Percentiles rank a stretch among this genome's conserved stretches.
Conservation (phyloP, 495 filamentous ascomycete species). For the Eremomyces bilateralis region DNA sequence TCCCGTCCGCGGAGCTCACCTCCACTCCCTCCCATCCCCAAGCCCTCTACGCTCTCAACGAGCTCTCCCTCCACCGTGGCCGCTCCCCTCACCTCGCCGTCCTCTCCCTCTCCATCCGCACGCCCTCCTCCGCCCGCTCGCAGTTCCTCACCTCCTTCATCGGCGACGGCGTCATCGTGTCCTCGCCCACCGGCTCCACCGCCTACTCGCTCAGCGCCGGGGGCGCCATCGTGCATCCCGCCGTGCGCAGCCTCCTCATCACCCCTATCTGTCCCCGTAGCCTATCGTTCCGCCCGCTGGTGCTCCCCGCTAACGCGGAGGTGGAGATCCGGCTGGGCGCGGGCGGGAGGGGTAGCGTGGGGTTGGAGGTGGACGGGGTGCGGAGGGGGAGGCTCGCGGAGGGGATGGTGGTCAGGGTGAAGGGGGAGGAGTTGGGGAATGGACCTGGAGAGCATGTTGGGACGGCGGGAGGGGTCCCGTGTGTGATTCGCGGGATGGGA, state of each 20-base stretch:
- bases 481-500: constrained; percentile 33
- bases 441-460: background rate
- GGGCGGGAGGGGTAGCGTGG: constrained; percentile 50
- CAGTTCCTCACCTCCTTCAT: constrained; percentile 81
- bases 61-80: constrained; percentile 82
- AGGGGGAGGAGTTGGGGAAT: constrained; percentile 45
- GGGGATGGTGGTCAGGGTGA: constrained; percentile 75
- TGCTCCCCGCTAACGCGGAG: constrained; percentile 68
- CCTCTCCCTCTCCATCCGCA: constrained; percentile 68
- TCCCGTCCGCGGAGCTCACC: too few species aligned
- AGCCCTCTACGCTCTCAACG: constrained; percentile 76
- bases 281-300: constrained; percentile 76
- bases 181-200: constrained; percentile 82
- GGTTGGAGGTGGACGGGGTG: constrained; percentile 76
- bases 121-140: too few species aligned
- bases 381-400: constrained; percentile 43
- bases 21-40: constrained; percentile 7
- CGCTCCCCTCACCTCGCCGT: constrained; percentile 74
- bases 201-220: constrained; percentile 85
- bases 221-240: constrained; percentile 84
- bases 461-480: constrained; percentile 46
- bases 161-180: constrained; percentile 84
- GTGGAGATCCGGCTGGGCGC: constrained; percentile 63
- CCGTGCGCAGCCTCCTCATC: constrained; percentile 67
- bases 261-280: constrained; percentile 89